Base-by-base conservation (phyloP, 2,329 filamentous ascomycete species). In the Sporothrix mexicana region DNA sequence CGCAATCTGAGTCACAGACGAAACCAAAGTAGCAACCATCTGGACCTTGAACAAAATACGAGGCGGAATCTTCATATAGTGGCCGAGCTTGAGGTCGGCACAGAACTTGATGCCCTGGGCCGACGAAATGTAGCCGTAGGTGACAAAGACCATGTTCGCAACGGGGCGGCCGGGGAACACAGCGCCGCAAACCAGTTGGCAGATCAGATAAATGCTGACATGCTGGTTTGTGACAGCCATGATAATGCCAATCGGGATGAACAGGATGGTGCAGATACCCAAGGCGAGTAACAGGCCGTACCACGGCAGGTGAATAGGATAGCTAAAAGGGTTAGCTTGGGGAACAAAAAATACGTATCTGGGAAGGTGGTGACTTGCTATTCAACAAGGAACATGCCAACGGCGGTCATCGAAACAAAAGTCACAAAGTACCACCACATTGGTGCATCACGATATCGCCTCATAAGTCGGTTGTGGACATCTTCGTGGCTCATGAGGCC, bases 151-250 rank as follows among this genome's bases (percentile, higher is more conserved):
- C 94, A 97, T 97, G 81, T 97, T 96, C 69, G 93, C 94, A 12
- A 97, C 93, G 0, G 94, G 94, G 0, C 92, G 91, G 41, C 94
- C 94, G 0, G 93, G 93, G 79, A 97, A 97, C 17, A 94, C 85
- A 69, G 88, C 90, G 71, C 94, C 94, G 75, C 93, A 95, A 75
- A 96, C 91, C 73, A 97, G 87, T 81, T 96, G 93, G 80, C 93
- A 95, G 77, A 96, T 93, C 49, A 96, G 87, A 80, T 95, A 96
- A 76, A 95, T 93, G 80, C 91, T 93, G 81, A 90, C 93, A 80
- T 96, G 93, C 79, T 95, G 93, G 80, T 96, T 97, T 10, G 94
- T 97, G 76, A 97, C 93, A 17, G 93, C 94, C 92, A 96, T 97
- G 78, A 97, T 92, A 79, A 97, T 96, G 74, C 94, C 94, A 75